Base-by-base conservation (phyloP, 108 stramenopile species). In the Nitzschia palea region DNA sequence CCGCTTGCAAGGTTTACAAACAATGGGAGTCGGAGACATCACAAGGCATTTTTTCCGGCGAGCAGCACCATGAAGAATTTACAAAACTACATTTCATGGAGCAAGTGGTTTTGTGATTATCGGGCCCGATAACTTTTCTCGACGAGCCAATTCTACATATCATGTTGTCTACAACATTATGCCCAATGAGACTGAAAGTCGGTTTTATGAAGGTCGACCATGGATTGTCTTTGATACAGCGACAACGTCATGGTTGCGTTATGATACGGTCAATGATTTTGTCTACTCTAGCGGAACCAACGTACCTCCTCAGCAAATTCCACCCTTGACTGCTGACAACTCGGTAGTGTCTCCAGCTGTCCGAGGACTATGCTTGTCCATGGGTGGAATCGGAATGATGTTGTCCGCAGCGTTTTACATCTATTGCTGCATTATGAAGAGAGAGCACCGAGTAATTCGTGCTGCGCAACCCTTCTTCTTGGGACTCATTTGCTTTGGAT, bases 401-500 rank as follows among this genome's bases (percentile, higher is more conserved):
- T 18, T 48, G 47, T 48, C 47, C 4, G 22, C 22, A 20, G 8
- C 18, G 15, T 48, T 48, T 18, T 48, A 48, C n/a, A 20, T 18
- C 8, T 48, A 48, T 20, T 48, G 47, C 47, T 48, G 47, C 37
- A 43, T 47, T 30, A 12, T 47, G 3, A 18, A 76, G 14, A 70
- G 70, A 43, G 47, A 62, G 35, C 32, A 33, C 6, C 44, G 55
- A 15, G 67, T 68, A 6, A 53, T 81, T 25, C 58, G 45, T 4
- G 69, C 66, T 10, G 71, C 83, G 0, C 85, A 86, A 44, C 85
- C 86, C 0, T 18, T 68, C 3, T 86, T 81, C 47, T 52, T 86
- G 36, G 30, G 65, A 26, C 54, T 83, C 59, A 57, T 87, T 28
- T 62, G 62, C 44, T n/a, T 66, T 18, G 83, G 86, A 33, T 61